Base-by-base conservation (phyloP, 176 grass and related monocot genomes). In the Bothriochloa decipiens region DNA sequence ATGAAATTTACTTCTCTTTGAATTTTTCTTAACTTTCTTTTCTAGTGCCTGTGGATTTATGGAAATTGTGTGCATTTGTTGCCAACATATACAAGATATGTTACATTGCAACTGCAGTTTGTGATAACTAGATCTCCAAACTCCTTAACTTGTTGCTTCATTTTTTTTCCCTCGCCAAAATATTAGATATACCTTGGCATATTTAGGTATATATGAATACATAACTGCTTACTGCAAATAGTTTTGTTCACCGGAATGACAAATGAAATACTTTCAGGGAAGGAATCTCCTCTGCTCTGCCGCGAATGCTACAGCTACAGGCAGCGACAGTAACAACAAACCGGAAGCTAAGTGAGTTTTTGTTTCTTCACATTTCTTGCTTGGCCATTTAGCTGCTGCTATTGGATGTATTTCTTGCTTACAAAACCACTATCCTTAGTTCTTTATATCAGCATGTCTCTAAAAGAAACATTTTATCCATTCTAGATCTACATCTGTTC, bases 301-400 rank as follows among this genome's bases (percentile, higher is more conserved):
- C 55, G 45, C 83, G 42, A 76, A 72, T 25, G 26, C 53, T 77
- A 71, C 39, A 53, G 42, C 43, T 4, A 55, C 50, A 20, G 50
- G 50, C 17, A 63, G 4, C 35, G 83, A 77, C 18, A 82, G 26
- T 16, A 65, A 68, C 14, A 69, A 50, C 10, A 57, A 77, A 13
- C 45, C 4, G 0, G 42, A 89, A 28, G 72, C 42, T 72, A 86
- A 86, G 83, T 86, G 84, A 89, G 88, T 81, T 43, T 43, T 62
- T 67, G 7, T 53, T 20, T 55, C 50, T 75, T 61, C 22, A 62
- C 46, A 65, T 20, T 33, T 5, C 5, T 7, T 26, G 20, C 36
- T 35, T 87, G 35, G 8, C 50, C 64, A 70, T 27, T 70, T 40
- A 65, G 10, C 53, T 81, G 9, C 32, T 87, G 32, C 18, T 68